Percentiles rank a stretch among this genome's conserved stretches.
Evolutionary conservation across 257 asterid genomes (phyloP).

Genomic region (Thymus quinquecostatus): DNA sequence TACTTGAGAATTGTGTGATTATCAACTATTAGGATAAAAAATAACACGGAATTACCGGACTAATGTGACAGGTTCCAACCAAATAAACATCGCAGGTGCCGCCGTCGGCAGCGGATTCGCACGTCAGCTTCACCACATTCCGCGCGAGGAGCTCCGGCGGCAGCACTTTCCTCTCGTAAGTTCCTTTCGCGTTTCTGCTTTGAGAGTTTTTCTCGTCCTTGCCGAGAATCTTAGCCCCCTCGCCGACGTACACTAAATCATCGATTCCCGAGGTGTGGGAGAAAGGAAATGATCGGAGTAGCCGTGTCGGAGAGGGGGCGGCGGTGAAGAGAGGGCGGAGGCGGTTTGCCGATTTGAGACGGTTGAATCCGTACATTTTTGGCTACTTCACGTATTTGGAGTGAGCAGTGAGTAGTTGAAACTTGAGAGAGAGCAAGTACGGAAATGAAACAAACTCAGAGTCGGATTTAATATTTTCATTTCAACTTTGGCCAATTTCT

Average conservation of each 20-base stretch:
- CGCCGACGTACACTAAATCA: constrained; percentile 49
- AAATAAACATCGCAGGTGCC: constrained; percentile 83
- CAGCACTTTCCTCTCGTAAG: constrained; percentile 26
- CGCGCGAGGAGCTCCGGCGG: constrained; percentile 67
- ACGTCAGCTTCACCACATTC: constrained; percentile 61
- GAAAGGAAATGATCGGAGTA: constrained; percentile 20
- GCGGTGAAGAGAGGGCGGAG: constrained; percentile 19
- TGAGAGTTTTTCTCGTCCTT: not conserved
- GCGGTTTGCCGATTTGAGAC: constrained; percentile 21
- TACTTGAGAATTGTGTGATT: not conserved
- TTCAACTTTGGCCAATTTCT: too few relatives aligned
- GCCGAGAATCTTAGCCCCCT: constrained; percentile 18
- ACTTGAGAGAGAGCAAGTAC: too few relatives aligned
- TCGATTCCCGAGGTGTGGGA: not conserved
- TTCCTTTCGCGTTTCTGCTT: too few relatives aligned
- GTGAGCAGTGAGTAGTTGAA: not conserved
- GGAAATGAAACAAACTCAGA: too few relatives aligned
- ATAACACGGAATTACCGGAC: constrained; percentile 44
- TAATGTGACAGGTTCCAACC: constrained; percentile 86
- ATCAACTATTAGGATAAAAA: not conserved
- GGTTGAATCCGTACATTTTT: constrained; percentile 31
- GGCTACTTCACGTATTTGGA: not conserved
- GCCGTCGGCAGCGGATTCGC: constrained; percentile 71
- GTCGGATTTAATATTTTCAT: too few relatives aligned
- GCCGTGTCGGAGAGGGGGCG: constrained; percentile 30